Percentiles rank a stretch among this genome's conserved stretches.
Conservation (phyloP, 768 basidiomycete genomes). For the Omphalotus guepiniiformis region DNA sequence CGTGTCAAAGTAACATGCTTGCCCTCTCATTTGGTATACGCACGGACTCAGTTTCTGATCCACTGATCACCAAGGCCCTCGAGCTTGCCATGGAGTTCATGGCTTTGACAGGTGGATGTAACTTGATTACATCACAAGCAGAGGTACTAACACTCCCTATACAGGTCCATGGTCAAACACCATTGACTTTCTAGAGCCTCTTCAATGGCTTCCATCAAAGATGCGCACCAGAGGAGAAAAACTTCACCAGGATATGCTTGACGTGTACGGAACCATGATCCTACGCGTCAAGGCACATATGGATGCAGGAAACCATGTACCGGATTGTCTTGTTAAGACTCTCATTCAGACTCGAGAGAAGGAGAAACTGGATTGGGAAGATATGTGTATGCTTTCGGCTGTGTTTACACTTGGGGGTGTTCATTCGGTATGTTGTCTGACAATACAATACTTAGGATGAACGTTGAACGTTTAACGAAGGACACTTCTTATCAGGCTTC, state of each 20-base stretch:
- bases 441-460: not conserved
- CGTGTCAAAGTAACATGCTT: slow-evolving; percentile 16
- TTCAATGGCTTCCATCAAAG: slow-evolving; percentile 16
- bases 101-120: slow-evolving; percentile 10
- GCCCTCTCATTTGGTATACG: slow-evolving; percentile 18
- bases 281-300: slow-evolving; percentile 21
- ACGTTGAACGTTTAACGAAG: no score
- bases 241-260: slow-evolving; percentile 20
- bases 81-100: slow-evolving; percentile 18
- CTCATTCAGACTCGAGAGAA: slow-evolving; percentile 22
- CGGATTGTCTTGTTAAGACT: slow-evolving; percentile 29
- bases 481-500: slow-evolving; percentile 25
- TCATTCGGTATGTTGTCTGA: slow-evolving; percentile 20
- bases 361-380: slow-evolving; percentile 26
- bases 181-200: slow-evolving; percentile 16
- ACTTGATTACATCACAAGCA: not conserved
- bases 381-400: slow-evolving; percentile 25
- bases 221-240: slow-evolving; percentile 14
- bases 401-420: slow-evolving; percentile 29
- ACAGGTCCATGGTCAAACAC: slow-evolving; percentile 19
- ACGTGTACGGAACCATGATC: slow-evolving; percentile 28
- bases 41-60: slow-evolving; percentile 11
- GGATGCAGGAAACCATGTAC: slow-evolving; percentile 25
- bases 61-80: slow-evolving; percentile 14
- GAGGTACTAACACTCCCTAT: not conserved